A percentile compares a stretch with the other conserved stretches of the same genome.
Conservation (phyloP, 208 protist genomes). For the Trypanosoma cruzi region DNA sequence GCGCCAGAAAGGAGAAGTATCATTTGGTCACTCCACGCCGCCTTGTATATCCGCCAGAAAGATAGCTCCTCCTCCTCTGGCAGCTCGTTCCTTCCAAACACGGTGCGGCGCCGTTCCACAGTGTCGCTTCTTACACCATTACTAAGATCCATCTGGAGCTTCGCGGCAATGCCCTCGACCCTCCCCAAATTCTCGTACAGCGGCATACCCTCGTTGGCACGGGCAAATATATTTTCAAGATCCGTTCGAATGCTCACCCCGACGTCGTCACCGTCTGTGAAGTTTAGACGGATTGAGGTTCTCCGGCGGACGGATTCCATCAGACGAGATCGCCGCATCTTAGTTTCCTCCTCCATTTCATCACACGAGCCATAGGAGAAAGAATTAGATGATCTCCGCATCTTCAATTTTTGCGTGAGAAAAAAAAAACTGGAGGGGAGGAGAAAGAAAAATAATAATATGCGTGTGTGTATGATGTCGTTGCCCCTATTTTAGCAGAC, state of each 20-base stretch:
- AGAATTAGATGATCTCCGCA: background rate
- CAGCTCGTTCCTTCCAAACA: conserved; percentile 73
- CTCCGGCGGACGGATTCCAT: conserved; percentile 33
- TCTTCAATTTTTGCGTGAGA: no score
- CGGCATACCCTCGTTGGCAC: no score
- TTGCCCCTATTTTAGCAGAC: background rate
- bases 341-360: conserved; percentile 32
- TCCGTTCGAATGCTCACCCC: conserved; percentile 32
- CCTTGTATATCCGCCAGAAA: conserved; percentile 81
- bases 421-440: no score
- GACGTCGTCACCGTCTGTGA: conserved; percentile 33
- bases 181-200: conserved; percentile 58
- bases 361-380: conserved; percentile 45
- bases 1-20: conserved; percentile 70
- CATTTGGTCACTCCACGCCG: conserved; percentile 82
- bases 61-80: conserved; percentile 75
- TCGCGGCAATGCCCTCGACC: conserved; percentile 46
- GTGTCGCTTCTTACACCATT: conserved; percentile 38
- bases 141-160: conserved; percentile 44
- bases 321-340: conserved; percentile 28
- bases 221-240: conserved; percentile 63
- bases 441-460: background rate
- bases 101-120: conserved; percentile 33
- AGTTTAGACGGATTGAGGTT: conserved; percentile 11
- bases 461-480: background rate